phyloP scores from a whole-genome alignment of 2,329 filamentous ascomycete species.

The Dendryphion nanum region DNA sequence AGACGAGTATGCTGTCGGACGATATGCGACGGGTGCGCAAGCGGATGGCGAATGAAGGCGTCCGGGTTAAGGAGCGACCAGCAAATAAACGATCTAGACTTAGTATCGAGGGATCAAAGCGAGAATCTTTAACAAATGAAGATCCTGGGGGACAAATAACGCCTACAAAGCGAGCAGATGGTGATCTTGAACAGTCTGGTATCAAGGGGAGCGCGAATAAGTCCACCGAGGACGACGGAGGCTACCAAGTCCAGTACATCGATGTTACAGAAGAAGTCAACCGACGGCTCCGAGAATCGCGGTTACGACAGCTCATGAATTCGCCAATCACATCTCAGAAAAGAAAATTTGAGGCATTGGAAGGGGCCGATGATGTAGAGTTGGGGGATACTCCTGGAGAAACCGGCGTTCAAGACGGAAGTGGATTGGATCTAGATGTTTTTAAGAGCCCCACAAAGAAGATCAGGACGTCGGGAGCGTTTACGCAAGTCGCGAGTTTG shows the following conservation, averaged over 20 bases:
- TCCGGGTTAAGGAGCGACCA: conserved; percentile 22
- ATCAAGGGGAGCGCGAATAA: too few relatives aligned
- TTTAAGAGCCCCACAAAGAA: neutral
- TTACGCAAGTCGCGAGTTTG: neutral
- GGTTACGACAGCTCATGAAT: conserved; percentile 30
- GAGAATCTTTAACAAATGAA: too few relatives aligned
- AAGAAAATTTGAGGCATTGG: conserved; percentile 29
- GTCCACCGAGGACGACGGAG: conserved; percentile 7
- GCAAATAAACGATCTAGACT: too few relatives aligned
- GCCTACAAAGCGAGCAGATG: conserved; percentile 11
- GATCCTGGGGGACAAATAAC: conserved; percentile 21
- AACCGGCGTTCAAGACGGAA: neutral
- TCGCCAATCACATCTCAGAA: conserved; percentile 34
- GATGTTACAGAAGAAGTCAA: conserved; percentile 36
- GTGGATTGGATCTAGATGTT: neutral
- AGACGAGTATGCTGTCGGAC: conserved; percentile 31
- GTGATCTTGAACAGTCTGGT: too few relatives aligned
- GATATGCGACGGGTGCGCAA: conserved; percentile 33
- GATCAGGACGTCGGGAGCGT: neutral
- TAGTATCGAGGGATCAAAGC: neutral
- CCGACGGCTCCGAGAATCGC: conserved; percentile 25
- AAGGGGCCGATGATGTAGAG: conserved; percentile 16
- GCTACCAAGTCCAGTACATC: conserved; percentile 25
- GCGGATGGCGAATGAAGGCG: conserved; percentile 25
- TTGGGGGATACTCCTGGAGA: too few relatives aligned